phyloP scores from a whole-genome alignment of 2,329 filamentous ascomycete genomes.

The Aspergillus udagawae region DNA sequence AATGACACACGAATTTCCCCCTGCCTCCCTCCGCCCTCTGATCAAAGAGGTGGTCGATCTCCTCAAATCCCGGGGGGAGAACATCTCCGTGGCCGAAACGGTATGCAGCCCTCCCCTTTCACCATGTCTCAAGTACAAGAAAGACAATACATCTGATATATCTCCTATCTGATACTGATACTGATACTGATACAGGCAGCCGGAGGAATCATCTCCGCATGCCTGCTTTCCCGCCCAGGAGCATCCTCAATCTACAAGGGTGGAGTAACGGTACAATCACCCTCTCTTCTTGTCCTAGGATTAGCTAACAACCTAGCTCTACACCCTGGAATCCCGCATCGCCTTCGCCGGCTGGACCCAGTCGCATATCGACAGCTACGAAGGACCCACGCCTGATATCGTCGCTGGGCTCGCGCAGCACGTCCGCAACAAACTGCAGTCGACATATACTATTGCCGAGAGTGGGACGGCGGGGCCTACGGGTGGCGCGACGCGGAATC shows the following conservation, averaged over 20 bases:
- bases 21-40: constrained; percentile 38
- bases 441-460: constrained; percentile 57
- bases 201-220: constrained; percentile 58
- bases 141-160: neutral
- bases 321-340: constrained; percentile 56
- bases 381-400: constrained; percentile 57
- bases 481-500: constrained; percentile 53
- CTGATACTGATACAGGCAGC: constrained; percentile 44
- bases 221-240: constrained; percentile 56
- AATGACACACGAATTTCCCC: constrained; percentile 25
- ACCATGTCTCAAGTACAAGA: neutral
- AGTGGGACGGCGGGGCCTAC: constrained; percentile 63
- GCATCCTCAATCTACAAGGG: constrained; percentile 58
- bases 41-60: constrained; percentile 50
- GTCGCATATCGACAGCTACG: constrained; percentile 49
- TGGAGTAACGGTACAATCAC: constrained; percentile 49
- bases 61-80: constrained; percentile 54
- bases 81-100: constrained; percentile 59
- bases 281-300: constrained; percentile 4
- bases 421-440: constrained; percentile 51
- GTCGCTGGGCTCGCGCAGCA: constrained; percentile 55
- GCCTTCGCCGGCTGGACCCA: constrained; percentile 60
- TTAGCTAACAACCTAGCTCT: constrained; percentile 34
- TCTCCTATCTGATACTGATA: neutral
- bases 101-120: constrained; percentile 27